A percentile compares a stretch with the other conserved stretches of the same genome.
Evolutionary conservation across 495 filamentous ascomycete species (phyloP).

Genomic region (Lindgomyces ingoldianus): DNA sequence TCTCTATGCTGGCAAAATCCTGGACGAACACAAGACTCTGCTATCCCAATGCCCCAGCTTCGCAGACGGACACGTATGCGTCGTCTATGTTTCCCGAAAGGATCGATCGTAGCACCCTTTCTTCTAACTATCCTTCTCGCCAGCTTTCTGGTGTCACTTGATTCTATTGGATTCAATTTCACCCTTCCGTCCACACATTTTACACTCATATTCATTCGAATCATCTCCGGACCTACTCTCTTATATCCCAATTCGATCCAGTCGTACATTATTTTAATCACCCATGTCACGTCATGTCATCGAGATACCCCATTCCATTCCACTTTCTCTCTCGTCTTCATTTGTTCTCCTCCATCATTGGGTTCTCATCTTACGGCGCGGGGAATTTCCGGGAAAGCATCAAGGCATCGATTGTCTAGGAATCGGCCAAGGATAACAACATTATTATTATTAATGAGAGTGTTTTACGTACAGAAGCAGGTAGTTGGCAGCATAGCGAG

Average conservation of each 20-base stretch:
- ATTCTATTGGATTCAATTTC: background rate
- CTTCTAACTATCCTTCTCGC: background rate
- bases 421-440: no score
- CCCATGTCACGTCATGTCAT: background rate
- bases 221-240: background rate
- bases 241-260: background rate
- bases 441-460: no score
- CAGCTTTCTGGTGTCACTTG: background rate
- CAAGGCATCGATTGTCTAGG: no score
- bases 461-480: no score
- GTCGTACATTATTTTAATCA: background rate
- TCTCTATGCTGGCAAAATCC: conserved; percentile 75
- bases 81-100: background rate
- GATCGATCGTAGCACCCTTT: background rate
- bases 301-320: background rate
- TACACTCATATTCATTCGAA: background rate
- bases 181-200: no score
- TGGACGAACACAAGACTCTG: conserved; percentile 67
- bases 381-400: background rate
- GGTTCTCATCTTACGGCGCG: no score
- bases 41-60: background rate
- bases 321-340: background rate
- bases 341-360: background rate
- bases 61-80: background rate
- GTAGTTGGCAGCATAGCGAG: no score